These are phyloP conservation scores for Licmophora abbreviata DNA, from an alignment of 108 stramenopile species.

Conservation along the genomic window DNA sequence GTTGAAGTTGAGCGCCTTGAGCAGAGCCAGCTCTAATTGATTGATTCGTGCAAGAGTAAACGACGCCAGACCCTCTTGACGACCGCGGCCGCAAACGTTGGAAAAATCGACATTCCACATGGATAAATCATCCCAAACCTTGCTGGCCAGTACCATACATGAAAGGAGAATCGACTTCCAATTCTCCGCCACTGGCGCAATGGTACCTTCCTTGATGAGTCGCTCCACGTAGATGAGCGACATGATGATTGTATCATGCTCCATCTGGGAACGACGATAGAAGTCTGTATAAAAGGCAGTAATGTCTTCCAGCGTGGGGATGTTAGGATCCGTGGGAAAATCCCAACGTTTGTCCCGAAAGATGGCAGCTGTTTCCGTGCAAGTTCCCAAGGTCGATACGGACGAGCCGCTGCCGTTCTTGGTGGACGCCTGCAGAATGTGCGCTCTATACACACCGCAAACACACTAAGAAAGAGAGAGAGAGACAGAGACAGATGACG, in stretches of 20 bases:
- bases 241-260: slow-evolving; percentile 93
- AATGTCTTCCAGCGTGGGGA: slow-evolving; percentile 65
- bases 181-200: slow-evolving; percentile 62
- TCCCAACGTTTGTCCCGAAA: too few relatives aligned
- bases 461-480: slow-evolving; percentile 42
- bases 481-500: not conserved
- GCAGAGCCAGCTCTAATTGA: slow-evolving; percentile 78
- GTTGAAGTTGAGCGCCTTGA: slow-evolving; percentile 67
- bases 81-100: slow-evolving; percentile 25
- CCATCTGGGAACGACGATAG: slow-evolving; percentile 82
- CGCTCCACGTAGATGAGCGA: slow-evolving; percentile 93
- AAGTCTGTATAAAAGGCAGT: slow-evolving; percentile 72
- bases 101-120: slow-evolving; percentile 95
- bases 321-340: not conserved
- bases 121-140: slow-evolving; percentile 92
- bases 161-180: slow-evolving; percentile 83
- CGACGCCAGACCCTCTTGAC: slow-evolving; percentile 15
- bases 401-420: too few relatives aligned
- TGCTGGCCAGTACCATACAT: slow-evolving; percentile 78
- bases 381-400: too few relatives aligned
- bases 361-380: too few relatives aligned
- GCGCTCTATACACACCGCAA: slow-evolving; percentile 84
- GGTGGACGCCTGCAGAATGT: slow-evolving; percentile 51
- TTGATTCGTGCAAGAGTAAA: slow-evolving; percentile 88
- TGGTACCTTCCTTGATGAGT: slow-evolving; percentile 77